Evolutionary conservation across 2,329 filamentous ascomycete genomes (phyloP).

Genomic region (Colletotrichum lentis): DNA sequence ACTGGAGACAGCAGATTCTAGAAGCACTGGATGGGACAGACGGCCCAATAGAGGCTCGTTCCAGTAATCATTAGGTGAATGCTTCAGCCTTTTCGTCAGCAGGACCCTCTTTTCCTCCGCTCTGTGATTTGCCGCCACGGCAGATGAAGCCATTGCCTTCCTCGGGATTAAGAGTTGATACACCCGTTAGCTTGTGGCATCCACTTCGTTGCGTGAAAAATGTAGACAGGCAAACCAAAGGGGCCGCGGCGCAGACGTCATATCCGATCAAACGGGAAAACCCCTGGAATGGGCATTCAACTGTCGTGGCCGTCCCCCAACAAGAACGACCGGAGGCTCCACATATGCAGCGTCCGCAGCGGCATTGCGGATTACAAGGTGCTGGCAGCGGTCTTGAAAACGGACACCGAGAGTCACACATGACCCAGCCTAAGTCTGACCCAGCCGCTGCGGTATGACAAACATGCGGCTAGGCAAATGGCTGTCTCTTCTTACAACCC

Average conservation of each 20-base stretch:
- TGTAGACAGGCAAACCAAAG: neutral
- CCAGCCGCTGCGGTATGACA: neutral
- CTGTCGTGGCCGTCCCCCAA: neutral
- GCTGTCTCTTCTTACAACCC: neutral
- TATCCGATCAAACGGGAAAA: conserved; percentile 3
- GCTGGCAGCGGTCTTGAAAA: conserved; percentile 27
- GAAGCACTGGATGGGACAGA: neutral
- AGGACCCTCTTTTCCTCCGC: neutral
- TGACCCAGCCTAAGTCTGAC: neutral
- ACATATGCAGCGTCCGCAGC: conserved; percentile 26
- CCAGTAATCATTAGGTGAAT: neutral
- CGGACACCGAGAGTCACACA: conserved; percentile 27
- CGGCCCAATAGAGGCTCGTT: neutral
- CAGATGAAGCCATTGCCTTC: neutral
- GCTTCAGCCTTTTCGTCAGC: no score
- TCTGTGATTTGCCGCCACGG: neutral
- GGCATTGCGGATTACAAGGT: conserved; percentile 22
- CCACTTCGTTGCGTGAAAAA: conserved; percentile 1
- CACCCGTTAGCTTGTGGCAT: conserved; percentile 5
- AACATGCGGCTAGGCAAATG: neutral
- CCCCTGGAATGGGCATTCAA: conserved; percentile 10
- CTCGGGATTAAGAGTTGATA: neutral
- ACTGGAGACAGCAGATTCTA: conserved; percentile 13
- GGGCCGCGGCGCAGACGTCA: neutral
- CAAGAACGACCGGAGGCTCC: neutral